phyloP scores from a whole-genome alignment of 805 yeast genomes.

The Candida tammaniensis region DNA sequence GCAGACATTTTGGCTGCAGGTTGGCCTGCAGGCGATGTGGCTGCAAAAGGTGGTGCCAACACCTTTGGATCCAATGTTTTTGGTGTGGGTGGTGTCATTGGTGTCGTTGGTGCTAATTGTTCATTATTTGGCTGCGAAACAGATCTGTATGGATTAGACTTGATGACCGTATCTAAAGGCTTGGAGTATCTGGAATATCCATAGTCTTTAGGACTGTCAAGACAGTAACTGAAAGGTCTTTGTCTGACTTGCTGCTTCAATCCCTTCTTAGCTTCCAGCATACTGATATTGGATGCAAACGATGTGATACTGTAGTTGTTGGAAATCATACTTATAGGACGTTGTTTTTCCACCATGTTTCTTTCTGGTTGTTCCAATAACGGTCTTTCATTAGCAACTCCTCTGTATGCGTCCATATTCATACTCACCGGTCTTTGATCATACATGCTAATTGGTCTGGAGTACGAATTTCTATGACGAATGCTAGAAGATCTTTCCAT shows the following conservation, averaged over 20 bases:
- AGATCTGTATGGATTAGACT: background rate
- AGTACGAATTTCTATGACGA: slow-evolving; percentile 6
- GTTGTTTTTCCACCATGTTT: no score
- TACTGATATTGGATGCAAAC: slow-evolving; percentile 9
- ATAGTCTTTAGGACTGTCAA: slow-evolving; percentile 25
- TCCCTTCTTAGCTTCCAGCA: slow-evolving; percentile 14
- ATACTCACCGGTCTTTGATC: slow-evolving; percentile 9
- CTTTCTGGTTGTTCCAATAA: background rate
- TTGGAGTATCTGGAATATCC: slow-evolving; percentile 7
- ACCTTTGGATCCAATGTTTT: no score
- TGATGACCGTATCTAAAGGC: slow-evolving; percentile 2
- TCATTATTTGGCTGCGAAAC: no score
- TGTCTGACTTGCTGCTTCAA: slow-evolving; percentile 20
- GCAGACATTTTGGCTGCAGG: no score
- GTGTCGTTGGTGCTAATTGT: background rate
- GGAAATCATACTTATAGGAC: slow-evolving; percentile 3
- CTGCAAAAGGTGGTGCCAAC: no score
- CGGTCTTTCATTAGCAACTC: slow-evolving; percentile 8
- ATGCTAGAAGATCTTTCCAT: slow-evolving; percentile 2
- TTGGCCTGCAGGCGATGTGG: no score
- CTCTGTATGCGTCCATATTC: slow-evolving; percentile 9
- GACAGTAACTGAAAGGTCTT: slow-evolving; percentile 25
- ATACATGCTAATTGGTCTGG: slow-evolving; percentile 3
- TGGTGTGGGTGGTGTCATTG: background rate
- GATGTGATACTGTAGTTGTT: slow-evolving; percentile 5